phyloP scores from a whole-genome alignment of 148 eudicot genomes.

The Beta vulgaris region DNA sequence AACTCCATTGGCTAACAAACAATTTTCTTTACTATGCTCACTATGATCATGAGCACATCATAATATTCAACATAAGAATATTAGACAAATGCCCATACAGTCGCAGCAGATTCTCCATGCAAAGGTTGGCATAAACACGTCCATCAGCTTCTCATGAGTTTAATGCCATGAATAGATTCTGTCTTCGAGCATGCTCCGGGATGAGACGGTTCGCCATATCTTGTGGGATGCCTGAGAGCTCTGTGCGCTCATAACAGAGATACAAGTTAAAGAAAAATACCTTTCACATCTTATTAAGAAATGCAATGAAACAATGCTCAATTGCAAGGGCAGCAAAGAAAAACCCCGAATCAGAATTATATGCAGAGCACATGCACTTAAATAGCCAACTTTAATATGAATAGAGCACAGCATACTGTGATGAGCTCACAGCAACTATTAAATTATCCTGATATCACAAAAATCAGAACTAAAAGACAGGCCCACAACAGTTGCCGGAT shows the following conservation, averaged over 20 bases:
- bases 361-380: no score
- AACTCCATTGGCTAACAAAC: constrained; percentile 5
- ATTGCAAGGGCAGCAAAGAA: not conserved
- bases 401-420: no score
- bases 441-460: no score
- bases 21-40: constrained; percentile 2
- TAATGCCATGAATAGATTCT: constrained; percentile 94
- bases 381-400: no score
- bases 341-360: not conserved
- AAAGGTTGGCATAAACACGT: constrained; percentile 12
- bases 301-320: not conserved
- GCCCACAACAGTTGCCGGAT: no score
- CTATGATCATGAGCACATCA: constrained; percentile 12
- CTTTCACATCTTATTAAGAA: not conserved
- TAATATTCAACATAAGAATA: constrained; percentile 8
- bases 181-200: constrained; percentile 96
- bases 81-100: constrained; percentile 6
- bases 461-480: no score
- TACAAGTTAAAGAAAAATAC: not conserved
- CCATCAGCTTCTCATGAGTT: constrained; percentile 37
- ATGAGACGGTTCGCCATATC: constrained; percentile 77
- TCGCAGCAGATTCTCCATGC: constrained; percentile 2
- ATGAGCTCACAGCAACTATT: no score
- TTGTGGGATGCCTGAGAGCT: constrained; percentile 74
- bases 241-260: constrained; percentile 35